A percentile compares a stretch with the other conserved stretches of the same genome.
Evolutionary conservation across 345 rosid genomes (phyloP).

Genomic region (Rubroshorea leprosula): DNA sequence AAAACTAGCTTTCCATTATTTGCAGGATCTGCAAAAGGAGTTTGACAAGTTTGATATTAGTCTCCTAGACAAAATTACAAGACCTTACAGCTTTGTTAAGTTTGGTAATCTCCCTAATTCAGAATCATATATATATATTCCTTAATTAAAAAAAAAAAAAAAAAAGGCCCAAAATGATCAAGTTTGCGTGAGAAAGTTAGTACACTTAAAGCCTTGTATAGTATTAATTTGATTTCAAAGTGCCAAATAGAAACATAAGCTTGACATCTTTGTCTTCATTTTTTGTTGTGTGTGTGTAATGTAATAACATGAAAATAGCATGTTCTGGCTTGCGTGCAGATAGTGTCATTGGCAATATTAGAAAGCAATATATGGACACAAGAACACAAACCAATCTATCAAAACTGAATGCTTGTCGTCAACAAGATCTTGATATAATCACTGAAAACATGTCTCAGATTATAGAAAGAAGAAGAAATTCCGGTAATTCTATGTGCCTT

Average conservation of each 20-base stretch:
- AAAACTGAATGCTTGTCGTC: slow-evolving; percentile 36
- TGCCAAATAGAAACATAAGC: too few relatives aligned
- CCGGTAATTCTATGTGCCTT: slow-evolving; percentile 24
- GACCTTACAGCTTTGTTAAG: slow-evolving; percentile 48
- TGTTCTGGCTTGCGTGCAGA: slow-evolving; percentile 17
- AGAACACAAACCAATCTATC: slow-evolving; percentile 54
- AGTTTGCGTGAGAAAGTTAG: too few relatives aligned
- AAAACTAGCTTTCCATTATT: slow-evolving; percentile 57
- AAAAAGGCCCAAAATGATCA: too few relatives aligned
- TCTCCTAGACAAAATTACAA: slow-evolving; percentile 29
- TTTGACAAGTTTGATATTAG: slow-evolving; percentile 32
- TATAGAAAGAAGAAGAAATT: slow-evolving; percentile 29
- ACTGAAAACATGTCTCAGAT: slow-evolving; percentile 34
- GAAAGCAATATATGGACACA: slow-evolving; percentile 50
- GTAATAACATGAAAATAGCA: neutral
- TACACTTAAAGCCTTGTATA: too few relatives aligned
- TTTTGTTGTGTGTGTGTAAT: too few relatives aligned
- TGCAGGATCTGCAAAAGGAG: slow-evolving; percentile 48
- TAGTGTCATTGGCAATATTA: slow-evolving; percentile 34
- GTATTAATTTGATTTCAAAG: too few relatives aligned
- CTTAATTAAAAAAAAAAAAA: too few relatives aligned
- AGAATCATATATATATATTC: neutral
- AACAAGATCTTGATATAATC: slow-evolving; percentile 29
- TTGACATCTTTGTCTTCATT: too few relatives aligned
- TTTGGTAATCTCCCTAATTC: slow-evolving; percentile 30